Evolutionary conservation across 129 eudicot genomes (phyloP), one percentile per base, ranked within the genome.

Genomic region (Tagetes erecta): DNA sequence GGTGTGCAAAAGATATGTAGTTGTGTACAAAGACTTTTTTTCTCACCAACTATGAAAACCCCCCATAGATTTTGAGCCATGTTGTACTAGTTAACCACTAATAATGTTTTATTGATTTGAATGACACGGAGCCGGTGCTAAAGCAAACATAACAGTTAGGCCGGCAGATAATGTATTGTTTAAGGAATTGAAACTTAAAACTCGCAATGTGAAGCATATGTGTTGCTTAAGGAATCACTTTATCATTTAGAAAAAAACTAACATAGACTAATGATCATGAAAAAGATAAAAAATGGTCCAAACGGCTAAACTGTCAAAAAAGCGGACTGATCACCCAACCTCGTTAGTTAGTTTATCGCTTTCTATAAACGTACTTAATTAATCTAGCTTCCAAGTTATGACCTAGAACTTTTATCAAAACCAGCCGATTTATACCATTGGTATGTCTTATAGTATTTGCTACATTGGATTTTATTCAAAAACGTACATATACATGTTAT

Each of bases 11-110:
- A 59, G 31, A 63, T 78, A 46, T 39, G 12, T 20, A 20, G 27
- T 9, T 50, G 65, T 71, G 64, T 64, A 3, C 46, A 38, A 68
- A 42, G 40, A 71, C 56, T 44, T 71, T 64, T 64, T 78, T 64
- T 78, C 31, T 12, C 39, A 49, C 57, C 58, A 14, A 71, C 74
- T 68, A 68, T 34, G 30, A 64, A 13, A 50, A 49, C 35, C 27
- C 30, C 35, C 44, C 65, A 5, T 39, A 1, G 42, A 30, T 75
- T 20, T 63, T 50, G 6, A 51, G 50, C 49, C 27, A 9, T 53
- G n/a, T 8, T 35, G 62, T n/a, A 34, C 42, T 37, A 45, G 3
- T 51, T n/a, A n/a, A 2, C 55, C 2, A 51, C 52, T 34, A 31
- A n/a, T 7, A 35, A 9, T 34, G 6, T n/a, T n/a, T 39, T 38